Evolutionary conservation across 805 yeast genomes (phyloP), one percentile per base, ranked within the genome.

Genomic region (Diddensiella transvaalensis): DNA sequence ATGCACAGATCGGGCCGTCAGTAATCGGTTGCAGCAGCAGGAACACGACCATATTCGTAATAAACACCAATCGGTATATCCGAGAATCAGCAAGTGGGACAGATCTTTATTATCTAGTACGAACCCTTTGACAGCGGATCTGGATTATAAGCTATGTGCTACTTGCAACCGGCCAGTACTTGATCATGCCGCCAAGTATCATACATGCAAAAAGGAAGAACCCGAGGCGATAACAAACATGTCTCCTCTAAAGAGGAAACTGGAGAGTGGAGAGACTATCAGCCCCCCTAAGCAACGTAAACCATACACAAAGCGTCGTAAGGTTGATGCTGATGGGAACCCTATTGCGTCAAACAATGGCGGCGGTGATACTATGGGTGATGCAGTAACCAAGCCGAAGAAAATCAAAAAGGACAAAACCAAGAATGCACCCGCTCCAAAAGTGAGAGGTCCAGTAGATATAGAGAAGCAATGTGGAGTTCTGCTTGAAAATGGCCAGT

Each of bases 401-500:
- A 47, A 47, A 40, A 37, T 41, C 39, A 52, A 52, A 44, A 40
- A 44, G 24, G 48, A 49, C 46, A 52, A 50, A 39, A 51, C 42
- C 36, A 55, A 59, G 40, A 38, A 54, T 10, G 52, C 51, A 24
- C 32, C 54, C 2, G 50, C 55, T 19, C 67, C 80, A 42, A 82
- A 85, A 66, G 74, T 82, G 49, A 78, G 86, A 67, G 84, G 90
- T 22, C 90, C 96, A 3, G 89, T 89, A 21, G 95, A 89, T 65
- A 95, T 89, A 42, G 95, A 89, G 61, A 80, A 79, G 56, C 98
- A 93, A 68, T 93, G 99, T 74, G 99, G 99, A 66, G 98, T 93
- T 10, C 85, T 87, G 4, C 70, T 93, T 51, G 89, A 96, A 0
- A 85, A 84, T 55, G 98, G 97, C n/a, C 96, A 95, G 0, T 84